A percentile compares a stretch with the other conserved stretches of the same genome.
These are phyloP conservation scores for Rhinocladiella similis DNA, from an alignment of 2,329 filamentous ascomycete genomes.

Conservation along the genomic window DNA sequence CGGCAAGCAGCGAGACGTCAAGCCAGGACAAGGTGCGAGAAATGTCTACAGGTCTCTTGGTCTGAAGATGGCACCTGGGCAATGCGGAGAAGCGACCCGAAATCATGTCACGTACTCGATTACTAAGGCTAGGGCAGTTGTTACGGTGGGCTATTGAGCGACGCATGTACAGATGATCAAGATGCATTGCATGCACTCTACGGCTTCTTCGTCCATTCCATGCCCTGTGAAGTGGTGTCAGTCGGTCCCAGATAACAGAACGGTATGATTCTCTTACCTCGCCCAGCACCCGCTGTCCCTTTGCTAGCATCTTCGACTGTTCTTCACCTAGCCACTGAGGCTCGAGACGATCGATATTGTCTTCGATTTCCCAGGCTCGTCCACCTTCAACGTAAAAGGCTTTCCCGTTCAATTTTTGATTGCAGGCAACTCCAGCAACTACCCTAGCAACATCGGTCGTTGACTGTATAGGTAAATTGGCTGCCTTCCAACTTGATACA, in stretches of 20 bases:
- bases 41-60: neutral
- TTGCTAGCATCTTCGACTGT: neutral
- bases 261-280: too few relatives aligned
- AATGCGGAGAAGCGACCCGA: too few relatives aligned
- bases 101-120: too few relatives aligned
- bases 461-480: constrained; percentile 40
- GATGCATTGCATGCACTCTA: too few relatives aligned
- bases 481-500: constrained; percentile 38
- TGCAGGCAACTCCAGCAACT: constrained; percentile 37
- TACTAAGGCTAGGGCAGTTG: too few relatives aligned
- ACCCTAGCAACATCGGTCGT: constrained; percentile 41
- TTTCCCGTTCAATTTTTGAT: constrained; percentile 38
- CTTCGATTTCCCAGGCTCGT: constrained; percentile 45
- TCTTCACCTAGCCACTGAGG: constrained; percentile 46
- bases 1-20: neutral
- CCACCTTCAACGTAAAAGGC: constrained; percentile 46
- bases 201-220: too few relatives aligned
- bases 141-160: too few relatives aligned
- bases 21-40: neutral
- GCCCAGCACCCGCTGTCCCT: too few relatives aligned
- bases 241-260: too few relatives aligned
- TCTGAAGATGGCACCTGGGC: too few relatives aligned
- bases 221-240: too few relatives aligned
- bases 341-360: constrained; percentile 40
- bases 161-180: too few relatives aligned